Evolutionary conservation across 2,329 filamentous ascomycete genomes (phyloP).

Genomic region (Leptosphaerulina australis): DNA sequence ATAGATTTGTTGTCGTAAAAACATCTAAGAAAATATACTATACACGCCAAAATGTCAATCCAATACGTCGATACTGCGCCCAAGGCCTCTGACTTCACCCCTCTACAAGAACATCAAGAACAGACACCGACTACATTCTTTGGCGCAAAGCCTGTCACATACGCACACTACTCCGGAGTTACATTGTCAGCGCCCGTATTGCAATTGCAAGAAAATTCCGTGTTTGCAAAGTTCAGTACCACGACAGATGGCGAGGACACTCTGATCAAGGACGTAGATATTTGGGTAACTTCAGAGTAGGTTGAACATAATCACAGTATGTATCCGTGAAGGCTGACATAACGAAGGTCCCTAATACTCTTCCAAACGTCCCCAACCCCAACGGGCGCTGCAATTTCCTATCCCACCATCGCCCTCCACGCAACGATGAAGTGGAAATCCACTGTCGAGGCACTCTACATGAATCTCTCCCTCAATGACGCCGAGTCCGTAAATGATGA

Average conservation of each 20-base stretch:
- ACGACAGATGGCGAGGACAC: conserved; percentile 34
- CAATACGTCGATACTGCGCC: conserved; percentile 64
- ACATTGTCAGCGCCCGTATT: conserved; percentile 64
- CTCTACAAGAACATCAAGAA: conserved; percentile 71
- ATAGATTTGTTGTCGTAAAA: not conserved
- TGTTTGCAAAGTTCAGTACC: conserved; percentile 53
- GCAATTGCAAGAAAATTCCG: conserved; percentile 59
- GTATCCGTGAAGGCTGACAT: conserved; percentile 2
- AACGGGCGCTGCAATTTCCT: conserved; percentile 71
- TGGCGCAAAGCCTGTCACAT: conserved; percentile 71
- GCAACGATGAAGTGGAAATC: conserved; percentile 67
- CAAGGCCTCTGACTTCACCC: conserved; percentile 64
- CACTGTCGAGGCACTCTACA: conserved; percentile 43
- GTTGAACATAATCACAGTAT: not conserved
- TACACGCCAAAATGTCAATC: conserved; percentile 40
- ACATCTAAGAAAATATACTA: not conserved
- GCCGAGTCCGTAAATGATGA: conserved; percentile 63
- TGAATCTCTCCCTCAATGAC: conserved; percentile 55
- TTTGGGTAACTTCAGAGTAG: conserved; percentile 57
- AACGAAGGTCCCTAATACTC: conserved; percentile 61
- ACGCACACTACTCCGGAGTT: conserved; percentile 64
- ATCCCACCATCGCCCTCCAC: conserved; percentile 76
- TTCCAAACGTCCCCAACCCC: conserved; percentile 63
- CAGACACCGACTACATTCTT: conserved; percentile 76
- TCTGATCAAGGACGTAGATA: conserved; percentile 49